phyloP scores from a whole-genome alignment of 352 stramenopile genomes.

The Elongisporangium prolatum region DNA sequence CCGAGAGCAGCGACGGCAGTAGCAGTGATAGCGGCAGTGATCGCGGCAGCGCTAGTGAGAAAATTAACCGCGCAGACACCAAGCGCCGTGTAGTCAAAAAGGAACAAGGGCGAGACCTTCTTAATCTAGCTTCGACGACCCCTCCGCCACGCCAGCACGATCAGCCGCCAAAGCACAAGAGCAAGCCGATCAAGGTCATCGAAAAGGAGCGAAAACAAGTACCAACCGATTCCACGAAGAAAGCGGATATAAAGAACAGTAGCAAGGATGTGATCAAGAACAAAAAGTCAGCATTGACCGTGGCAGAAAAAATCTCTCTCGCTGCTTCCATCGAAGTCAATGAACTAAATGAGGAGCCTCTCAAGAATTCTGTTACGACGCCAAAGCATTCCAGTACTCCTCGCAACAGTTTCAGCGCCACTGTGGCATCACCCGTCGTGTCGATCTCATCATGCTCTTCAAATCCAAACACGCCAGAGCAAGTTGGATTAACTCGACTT shows the following conservation, averaged over 20 bases:
- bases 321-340: neutral
- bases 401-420: slow-evolving; percentile 8
- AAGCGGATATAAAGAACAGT: slow-evolving; percentile 12
- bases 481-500: slow-evolving; percentile 22
- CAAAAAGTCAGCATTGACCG: neutral
- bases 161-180: neutral
- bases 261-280: slow-evolving; percentile 5
- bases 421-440: slow-evolving; percentile 54
- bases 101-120: neutral
- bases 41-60: slow-evolving; percentile 6
- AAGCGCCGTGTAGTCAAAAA: neutral
- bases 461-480: slow-evolving; percentile 62
- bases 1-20: slow-evolving; percentile 17
- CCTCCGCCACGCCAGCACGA: neutral
- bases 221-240: slow-evolving; percentile 9
- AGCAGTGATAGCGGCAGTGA: slow-evolving; percentile 19
- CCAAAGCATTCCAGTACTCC: slow-evolving; percentile 18
- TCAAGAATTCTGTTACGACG: slow-evolving; percentile 18
- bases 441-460: slow-evolving; percentile 64
- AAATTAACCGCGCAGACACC: slow-evolving; percentile 10
- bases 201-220: slow-evolving; percentile 11
- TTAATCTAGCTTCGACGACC: slow-evolving; percentile 2
- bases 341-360: neutral
- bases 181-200: neutral
- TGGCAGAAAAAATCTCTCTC: neutral